These are phyloP conservation scores for Pestalotiopsis sp. DNA, from an alignment of 2,329 filamentous ascomycete species.

Conservation along the genomic window DNA sequence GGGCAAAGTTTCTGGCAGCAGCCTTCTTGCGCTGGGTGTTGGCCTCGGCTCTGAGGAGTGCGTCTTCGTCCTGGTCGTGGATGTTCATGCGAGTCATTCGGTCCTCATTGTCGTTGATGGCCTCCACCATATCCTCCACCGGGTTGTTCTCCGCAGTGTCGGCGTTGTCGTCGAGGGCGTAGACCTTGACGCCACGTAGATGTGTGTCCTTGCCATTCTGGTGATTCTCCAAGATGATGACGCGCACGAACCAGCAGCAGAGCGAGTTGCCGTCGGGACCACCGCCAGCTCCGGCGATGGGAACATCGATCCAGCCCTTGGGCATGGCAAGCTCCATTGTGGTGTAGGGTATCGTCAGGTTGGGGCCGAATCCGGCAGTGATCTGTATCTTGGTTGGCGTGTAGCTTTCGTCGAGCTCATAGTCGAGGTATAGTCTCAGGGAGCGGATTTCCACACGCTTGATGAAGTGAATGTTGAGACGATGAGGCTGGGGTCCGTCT, in stretches of 20 bases:
- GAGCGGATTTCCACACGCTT: constrained; percentile 77
- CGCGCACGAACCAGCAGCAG: constrained; percentile 85
- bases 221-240: constrained; percentile 92
- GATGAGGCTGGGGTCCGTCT: constrained; percentile 81
- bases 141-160: constrained; percentile 38
- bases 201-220: constrained; percentile 99
- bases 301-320: constrained; percentile 87
- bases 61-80: constrained; percentile 33
- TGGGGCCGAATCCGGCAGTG: constrained; percentile 84
- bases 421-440: constrained; percentile 85
- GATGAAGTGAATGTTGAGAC: constrained; percentile 82
- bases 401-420: constrained; percentile 91
- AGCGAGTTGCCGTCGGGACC: constrained; percentile 71
- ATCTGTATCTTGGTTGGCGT: constrained; percentile 92
- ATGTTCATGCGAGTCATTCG: constrained; percentile 26
- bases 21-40: constrained; percentile 30
- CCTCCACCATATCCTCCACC: constrained; percentile 32
- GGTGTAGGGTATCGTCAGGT: constrained; percentile 87
- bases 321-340: constrained; percentile 77
- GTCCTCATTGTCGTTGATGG: constrained; percentile 30
- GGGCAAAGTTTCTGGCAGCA: constrained; percentile 25
- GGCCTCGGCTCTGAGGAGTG: constrained; percentile 29
- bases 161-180: constrained; percentile 52
- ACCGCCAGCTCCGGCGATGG: constrained; percentile 54
- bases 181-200: constrained; percentile 88